A percentile compares a stretch with the other conserved stretches of the same genome.
Evolutionary conservation across 345 rosid species (phyloP).

Genomic region (Populus ilicifolia): DNA sequence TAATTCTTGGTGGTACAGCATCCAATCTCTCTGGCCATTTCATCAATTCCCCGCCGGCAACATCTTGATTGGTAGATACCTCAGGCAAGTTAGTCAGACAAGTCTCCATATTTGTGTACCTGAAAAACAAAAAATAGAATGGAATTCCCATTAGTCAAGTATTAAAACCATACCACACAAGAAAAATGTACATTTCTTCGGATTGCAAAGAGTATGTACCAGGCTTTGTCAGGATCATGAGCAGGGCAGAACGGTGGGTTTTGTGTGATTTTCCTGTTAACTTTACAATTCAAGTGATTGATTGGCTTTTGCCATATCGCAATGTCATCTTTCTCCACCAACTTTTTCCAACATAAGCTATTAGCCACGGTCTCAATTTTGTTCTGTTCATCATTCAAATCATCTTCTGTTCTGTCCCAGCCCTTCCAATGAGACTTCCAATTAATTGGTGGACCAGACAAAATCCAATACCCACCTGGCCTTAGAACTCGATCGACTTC

Average conservation of each 20-base stretch:
- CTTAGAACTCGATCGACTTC: constrained; percentile 44
- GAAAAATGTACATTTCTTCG: background rate
- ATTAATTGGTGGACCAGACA: constrained; percentile 53
- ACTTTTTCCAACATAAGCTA: constrained; percentile 49
- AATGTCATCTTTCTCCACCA: constrained; percentile 43
- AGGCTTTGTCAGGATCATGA: constrained; percentile 38
- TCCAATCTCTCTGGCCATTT: constrained; percentile 44
- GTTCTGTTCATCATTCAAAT: constrained; percentile 37
- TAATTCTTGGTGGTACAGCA: constrained; percentile 43
- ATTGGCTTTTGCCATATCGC: constrained; percentile 49
- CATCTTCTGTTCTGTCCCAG: constrained; percentile 37
- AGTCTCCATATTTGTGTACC: constrained; percentile 46
- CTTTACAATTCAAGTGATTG: constrained; percentile 34
- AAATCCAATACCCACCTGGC: constrained; percentile 63
- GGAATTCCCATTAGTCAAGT: background rate
- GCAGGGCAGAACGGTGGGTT: constrained; percentile 25
- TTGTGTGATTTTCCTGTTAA: constrained; percentile 15
- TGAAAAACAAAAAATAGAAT: constrained; percentile 2
- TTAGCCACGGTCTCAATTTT: constrained; percentile 42
- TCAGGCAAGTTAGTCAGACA: constrained; percentile 45
- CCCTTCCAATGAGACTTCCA: constrained; percentile 43
- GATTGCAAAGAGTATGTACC: constrained; percentile 17
- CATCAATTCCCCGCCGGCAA: constrained; percentile 34
- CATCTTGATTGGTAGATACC: constrained; percentile 21
- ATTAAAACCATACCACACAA: background rate